A percentile compares a stretch with the other conserved stretches of the same genome.
Evolutionary conservation across 2,329 filamentous ascomycete species (phyloP).

Genomic region (Fusarium sp.): DNA sequence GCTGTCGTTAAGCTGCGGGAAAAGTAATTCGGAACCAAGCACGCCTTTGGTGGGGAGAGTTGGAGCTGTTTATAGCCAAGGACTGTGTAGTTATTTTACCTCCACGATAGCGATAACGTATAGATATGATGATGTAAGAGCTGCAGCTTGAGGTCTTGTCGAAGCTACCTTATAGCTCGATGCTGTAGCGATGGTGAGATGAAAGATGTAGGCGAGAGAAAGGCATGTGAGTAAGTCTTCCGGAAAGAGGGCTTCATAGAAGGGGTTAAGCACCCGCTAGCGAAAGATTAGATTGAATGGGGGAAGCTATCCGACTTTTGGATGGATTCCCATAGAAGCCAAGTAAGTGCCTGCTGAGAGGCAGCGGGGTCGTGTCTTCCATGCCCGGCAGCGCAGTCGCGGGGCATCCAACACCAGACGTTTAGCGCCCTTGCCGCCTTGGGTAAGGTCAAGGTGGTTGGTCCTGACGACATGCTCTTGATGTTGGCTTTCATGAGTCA

Average conservation of each 20-base stretch:
- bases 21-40: slow-evolving; percentile 10
- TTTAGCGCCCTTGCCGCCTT: slow-evolving; percentile 27
- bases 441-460: slow-evolving; percentile 1
- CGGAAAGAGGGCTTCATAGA: neutral
- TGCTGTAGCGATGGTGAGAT: neutral
- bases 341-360: slow-evolving; percentile 12
- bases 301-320: slow-evolving; percentile 33
- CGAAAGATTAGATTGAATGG: slow-evolving; percentile 10
- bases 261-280: slow-evolving; percentile 19
- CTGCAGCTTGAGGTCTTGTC: slow-evolving; percentile 2
- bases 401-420: slow-evolving; percentile 14
- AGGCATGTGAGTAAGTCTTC: slow-evolving; percentile 8
- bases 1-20: slow-evolving; percentile 3
- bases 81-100: neutral
- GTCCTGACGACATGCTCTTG: neutral
- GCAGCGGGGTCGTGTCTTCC: slow-evolving; percentile 29
- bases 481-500: slow-evolving; percentile 20
- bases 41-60: slow-evolving; percentile 12
- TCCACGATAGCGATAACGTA: slow-evolving; percentile 15
- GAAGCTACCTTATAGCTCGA: neutral
- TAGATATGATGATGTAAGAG: slow-evolving; percentile 23
- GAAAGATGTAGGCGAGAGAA: slow-evolving; percentile 1
- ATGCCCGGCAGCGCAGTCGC: slow-evolving; percentile 15
- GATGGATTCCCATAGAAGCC: slow-evolving; percentile 26
- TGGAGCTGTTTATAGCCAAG: slow-evolving; percentile 2